Percentiles rank a stretch among this genome's conserved stretches.
These are phyloP conservation scores for Hericium coralloides DNA, from an alignment of 768 basidiomycete genomes.

Conservation along the genomic window DNA sequence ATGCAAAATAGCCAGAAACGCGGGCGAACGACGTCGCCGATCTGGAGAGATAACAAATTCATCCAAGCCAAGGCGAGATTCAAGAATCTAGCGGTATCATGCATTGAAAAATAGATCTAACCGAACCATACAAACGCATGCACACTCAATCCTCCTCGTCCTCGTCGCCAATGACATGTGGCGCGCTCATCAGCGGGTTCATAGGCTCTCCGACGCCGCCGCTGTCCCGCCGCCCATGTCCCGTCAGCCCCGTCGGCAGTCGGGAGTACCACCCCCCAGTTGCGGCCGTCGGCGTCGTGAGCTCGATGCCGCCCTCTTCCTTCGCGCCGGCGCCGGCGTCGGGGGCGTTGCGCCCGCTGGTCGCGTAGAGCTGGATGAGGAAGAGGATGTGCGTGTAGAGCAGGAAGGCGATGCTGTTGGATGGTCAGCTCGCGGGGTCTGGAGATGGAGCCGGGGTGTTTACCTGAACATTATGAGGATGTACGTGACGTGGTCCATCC, in stretches of 20 bases:
- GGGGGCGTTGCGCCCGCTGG: conserved; percentile 48
- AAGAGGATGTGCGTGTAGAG: conserved; percentile 66
- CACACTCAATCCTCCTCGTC: conserved; percentile 10
- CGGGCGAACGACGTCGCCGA: too few relatives aligned
- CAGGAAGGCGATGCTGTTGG: conserved; percentile 60
- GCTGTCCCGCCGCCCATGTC: conserved; percentile 5
- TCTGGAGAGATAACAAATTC: too few relatives aligned
- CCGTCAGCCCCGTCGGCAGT: conserved; percentile 36
- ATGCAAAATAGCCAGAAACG: too few relatives aligned
- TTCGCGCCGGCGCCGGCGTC: conserved; percentile 9
- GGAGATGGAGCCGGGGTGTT: conserved; percentile 12
- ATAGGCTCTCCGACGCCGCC: not conserved
- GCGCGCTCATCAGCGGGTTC: conserved; percentile 4
- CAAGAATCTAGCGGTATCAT: too few relatives aligned
- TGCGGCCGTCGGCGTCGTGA: conserved; percentile 26
- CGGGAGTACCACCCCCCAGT: conserved; percentile 55
- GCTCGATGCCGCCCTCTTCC: conserved; percentile 32
- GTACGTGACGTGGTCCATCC: conserved; percentile 91
- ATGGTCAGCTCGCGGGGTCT: conserved; percentile 5
- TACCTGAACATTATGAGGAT: conserved; percentile 78
- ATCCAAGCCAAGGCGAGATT: too few relatives aligned
- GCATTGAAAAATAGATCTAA: too few relatives aligned
- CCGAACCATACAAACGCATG: not conserved
- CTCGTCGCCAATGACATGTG: conserved; percentile 46
- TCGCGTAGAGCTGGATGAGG: conserved; percentile 61